Percentiles rank a stretch among this genome's conserved stretches.
phyloP scores from a whole-genome alignment of 176 grass and related monocot genomes.

The Rhynchospora pubera region DNA sequence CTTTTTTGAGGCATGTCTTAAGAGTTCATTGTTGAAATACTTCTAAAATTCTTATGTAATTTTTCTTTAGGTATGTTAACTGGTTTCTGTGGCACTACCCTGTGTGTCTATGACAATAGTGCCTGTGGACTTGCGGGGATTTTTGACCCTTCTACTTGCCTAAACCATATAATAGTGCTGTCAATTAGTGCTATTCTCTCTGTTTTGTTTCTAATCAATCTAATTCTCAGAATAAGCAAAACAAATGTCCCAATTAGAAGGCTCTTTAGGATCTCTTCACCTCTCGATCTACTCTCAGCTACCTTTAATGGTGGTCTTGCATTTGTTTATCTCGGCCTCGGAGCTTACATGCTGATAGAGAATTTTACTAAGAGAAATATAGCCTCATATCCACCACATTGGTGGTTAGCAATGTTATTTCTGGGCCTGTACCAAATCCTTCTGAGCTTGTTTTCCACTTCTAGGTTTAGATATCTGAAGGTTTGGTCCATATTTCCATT shows the following conservation, averaged over 20 bases:
- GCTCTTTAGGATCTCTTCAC: constrained; percentile 23
- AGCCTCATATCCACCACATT: constrained; percentile 22
- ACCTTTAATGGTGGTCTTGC: constrained; percentile 43
- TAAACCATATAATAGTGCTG: constrained; percentile 43
- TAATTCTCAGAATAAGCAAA: constrained; percentile 38
- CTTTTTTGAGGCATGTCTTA: background rate
- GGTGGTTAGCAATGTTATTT: constrained; percentile 42
- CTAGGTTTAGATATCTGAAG: constrained; percentile 28
- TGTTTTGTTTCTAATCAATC: constrained; percentile 22
- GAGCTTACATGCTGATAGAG: constrained; percentile 43
- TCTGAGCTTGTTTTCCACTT: constrained; percentile 24
- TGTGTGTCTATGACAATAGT: constrained; percentile 33
- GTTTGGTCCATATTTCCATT: constrained; percentile 26
- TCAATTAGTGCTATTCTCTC: constrained; percentile 4
- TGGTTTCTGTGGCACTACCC: constrained; percentile 25
- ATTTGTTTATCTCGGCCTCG: constrained; percentile 48
- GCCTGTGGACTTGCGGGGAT: constrained; percentile 26
- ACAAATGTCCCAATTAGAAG: background rate
- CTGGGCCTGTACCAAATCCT: constrained; percentile 42
- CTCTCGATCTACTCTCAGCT: constrained; percentile 16
- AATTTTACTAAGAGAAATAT: constrained; percentile 10
- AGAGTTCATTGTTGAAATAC: background rate
- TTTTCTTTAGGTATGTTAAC: constrained; percentile 36
- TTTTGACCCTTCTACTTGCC: constrained; percentile 58
- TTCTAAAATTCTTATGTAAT: background rate